phyloP scores from a whole-genome alignment of 2,329 filamentous ascomycete species.

The Colletotrichum liriopes region DNA sequence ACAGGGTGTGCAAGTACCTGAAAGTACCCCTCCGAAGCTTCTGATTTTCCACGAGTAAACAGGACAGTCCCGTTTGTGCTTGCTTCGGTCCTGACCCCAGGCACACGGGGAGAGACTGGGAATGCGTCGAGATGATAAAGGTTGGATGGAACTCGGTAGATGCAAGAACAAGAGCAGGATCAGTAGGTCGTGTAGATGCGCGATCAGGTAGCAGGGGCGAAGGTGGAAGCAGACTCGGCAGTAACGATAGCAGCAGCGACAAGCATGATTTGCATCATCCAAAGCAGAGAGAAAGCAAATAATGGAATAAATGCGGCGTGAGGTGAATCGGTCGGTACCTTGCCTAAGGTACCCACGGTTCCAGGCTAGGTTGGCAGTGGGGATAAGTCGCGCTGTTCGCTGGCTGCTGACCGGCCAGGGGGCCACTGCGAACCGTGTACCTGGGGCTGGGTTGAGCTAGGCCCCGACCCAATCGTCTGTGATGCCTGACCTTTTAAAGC shows the following conservation, averaged over 20 bases:
- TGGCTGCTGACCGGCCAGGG: constrained; percentile 3
- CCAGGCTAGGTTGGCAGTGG: not conserved
- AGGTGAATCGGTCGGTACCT: constrained; percentile 14
- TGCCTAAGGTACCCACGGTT: constrained; percentile 2
- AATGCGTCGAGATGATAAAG: not conserved
- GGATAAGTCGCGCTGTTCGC: constrained; percentile 20
- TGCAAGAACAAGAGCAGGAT: not conserved
- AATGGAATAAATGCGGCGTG: constrained; percentile 17
- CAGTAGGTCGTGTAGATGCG: not conserved
- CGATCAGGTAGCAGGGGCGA: not conserved
- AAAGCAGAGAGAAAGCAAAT: constrained; percentile 24
- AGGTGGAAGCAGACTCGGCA: constrained; percentile 3
- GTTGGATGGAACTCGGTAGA: constrained; percentile 9
- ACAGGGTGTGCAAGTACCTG: not conserved
- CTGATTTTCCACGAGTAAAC: not conserved
- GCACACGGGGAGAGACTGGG: not conserved
- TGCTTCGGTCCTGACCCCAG: not conserved
- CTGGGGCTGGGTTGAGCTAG: constrained; percentile 13
- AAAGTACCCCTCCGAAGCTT: not conserved
- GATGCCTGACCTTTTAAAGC: not conserved
- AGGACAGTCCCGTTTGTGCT: constrained; percentile 3
- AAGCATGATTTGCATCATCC: constrained; percentile 39
- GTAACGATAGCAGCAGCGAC: not conserved
- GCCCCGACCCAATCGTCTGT: not conserved
- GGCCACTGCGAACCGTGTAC: constrained; percentile 38